Evolutionary conservation across 345 rosid genomes (phyloP), one percentile per base, ranked within the genome.

Genomic region (Punica granatum): DNA sequence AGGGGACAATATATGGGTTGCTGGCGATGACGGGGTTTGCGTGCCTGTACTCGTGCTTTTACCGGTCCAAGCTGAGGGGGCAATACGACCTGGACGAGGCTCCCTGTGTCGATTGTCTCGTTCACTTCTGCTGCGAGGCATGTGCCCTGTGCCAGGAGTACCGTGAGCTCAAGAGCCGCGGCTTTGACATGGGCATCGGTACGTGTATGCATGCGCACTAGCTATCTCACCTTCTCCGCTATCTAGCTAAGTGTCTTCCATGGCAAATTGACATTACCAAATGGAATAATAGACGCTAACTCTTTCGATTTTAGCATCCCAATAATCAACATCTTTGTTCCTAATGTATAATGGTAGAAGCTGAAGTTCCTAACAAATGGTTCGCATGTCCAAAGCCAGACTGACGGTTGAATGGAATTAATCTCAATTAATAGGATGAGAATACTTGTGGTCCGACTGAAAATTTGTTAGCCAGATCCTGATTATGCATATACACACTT

Each of bases 71-170:
- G 62, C 60, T 86, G 81, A 82, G 92, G 66, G 87, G 80, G 1
- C 97, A 85, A 30, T 88, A 80, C 64, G 69, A 80, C 54, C 46
- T 88, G 72, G 70, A 72, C 62, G 89, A 85, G 71, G 67, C 75
- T 18, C 90, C 84, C 0, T 80, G 88, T 75, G 67, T 70, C 3
- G 88, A 86, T 74, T 88, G 84, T 41, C 79, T 80, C 66, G 64
- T 75, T 54, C 89, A 86, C 76, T 86, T 36, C 62, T 85, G 75
- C 26, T 86, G 97, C 34, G 87, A 88, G 75, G 65, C 30, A 63
- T 86, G 97, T 67, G 85, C 90, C 8, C 67, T 90, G 65, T 84
- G 88, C 28, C 89, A 88, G 78, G 82, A 78, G 70, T 88, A 88
- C 64, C 75, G 88, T 66, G 83, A 90, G 75, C 84, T 90, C 72